Evolutionary conservation across 768 basidiomycete genomes (phyloP), one percentile per base, ranked within the genome.

Genomic region (Suillus alpinus): DNA sequence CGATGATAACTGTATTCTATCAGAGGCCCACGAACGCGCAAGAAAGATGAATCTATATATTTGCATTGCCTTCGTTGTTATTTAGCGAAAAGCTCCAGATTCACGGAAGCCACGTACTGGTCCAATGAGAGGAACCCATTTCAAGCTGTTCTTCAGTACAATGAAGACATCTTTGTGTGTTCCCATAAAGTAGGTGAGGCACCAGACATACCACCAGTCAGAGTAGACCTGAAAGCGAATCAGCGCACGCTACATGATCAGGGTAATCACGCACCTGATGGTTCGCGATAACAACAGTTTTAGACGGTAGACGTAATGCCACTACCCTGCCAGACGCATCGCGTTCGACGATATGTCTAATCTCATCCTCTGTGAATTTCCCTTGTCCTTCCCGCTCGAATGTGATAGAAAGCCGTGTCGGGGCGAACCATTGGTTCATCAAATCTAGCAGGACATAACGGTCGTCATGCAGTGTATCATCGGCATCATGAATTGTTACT

Each of bases 21-120:
- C 95, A 20, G 91, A 86, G 2, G 89, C 88, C 95, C 94, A 96
- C 23, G 91, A 93, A 39, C 95, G 87, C 18, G 89, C 86, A 26
- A 98, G 83, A 74, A 98, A 98, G 61, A 98, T 94, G 74, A 98
- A 98, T 61, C 87, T 81, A 75, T 86, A 97, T 77, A 94, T 88
- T 83, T 91, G 94, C 94, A 97, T 98, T 59, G 84, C 90, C 92
- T 93, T 52, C 14, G 10, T 43, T 40, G 20, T 36, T 36, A 53
- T 67, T 32, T 68, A 63, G 53, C 23, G 36, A 40, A 53, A 50
- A 40, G 31, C 10, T 41, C n/a, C 10, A 34, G 50, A 46, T 47
- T 29, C 18, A 36, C 55, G 57, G 52, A 56, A 39, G 56, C 12
- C 56, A 68, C 83, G 58, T 75, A 94, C 94, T 88, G 92, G 94